These are phyloP conservation scores for Rhizopogon vulgaris DNA, from an alignment of 768 basidiomycete species.

Conservation along the genomic window DNA sequence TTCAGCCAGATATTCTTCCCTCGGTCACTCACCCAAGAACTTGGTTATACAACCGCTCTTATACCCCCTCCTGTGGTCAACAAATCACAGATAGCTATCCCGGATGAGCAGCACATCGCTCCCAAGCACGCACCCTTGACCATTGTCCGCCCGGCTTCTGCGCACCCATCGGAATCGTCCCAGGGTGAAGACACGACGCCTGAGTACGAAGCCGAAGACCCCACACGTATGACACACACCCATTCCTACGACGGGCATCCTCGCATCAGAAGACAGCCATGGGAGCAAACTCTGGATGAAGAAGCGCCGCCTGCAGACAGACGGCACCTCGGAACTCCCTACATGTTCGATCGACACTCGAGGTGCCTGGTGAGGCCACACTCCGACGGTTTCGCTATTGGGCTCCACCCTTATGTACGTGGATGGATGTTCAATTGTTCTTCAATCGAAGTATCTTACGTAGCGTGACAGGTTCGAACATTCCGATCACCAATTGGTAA, in stretches of 20 bases:
- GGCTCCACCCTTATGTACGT: conserved; percentile 26
- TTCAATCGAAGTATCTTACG: background rate
- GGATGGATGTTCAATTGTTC: background rate
- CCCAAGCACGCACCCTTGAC: conserved; percentile 19
- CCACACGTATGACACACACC: conserved; percentile 5
- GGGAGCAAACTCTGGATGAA: conserved; percentile 12
- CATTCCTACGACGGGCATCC: conserved; percentile 18
- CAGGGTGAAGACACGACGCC: conserved; percentile 29
- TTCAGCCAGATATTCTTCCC: conserved; percentile 66
- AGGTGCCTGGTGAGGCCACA: conserved; percentile 23
- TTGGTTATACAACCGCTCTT: conserved; percentile 48
- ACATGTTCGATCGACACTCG: conserved; percentile 22
- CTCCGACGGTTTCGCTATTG: conserved; percentile 20
- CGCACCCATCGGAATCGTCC: conserved; percentile 14
- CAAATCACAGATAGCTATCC: conserved; percentile 22
- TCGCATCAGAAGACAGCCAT: conserved; percentile 15
- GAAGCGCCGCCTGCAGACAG: conserved; percentile 1
- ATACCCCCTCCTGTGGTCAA: conserved; percentile 11
- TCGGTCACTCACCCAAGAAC: conserved; percentile 59
- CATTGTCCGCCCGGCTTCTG: conserved; percentile 15
- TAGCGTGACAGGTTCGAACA: conserved; percentile 20
- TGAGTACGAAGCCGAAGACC: conserved; percentile 34
- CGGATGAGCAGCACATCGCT: conserved; percentile 2
- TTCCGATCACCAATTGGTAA: conserved; percentile 28
- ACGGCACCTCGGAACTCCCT: conserved; percentile 13